These are phyloP conservation scores for Aspergillus indologenus DNA, from an alignment of 495 filamentous ascomycete genomes.

Conservation along the genomic window DNA sequence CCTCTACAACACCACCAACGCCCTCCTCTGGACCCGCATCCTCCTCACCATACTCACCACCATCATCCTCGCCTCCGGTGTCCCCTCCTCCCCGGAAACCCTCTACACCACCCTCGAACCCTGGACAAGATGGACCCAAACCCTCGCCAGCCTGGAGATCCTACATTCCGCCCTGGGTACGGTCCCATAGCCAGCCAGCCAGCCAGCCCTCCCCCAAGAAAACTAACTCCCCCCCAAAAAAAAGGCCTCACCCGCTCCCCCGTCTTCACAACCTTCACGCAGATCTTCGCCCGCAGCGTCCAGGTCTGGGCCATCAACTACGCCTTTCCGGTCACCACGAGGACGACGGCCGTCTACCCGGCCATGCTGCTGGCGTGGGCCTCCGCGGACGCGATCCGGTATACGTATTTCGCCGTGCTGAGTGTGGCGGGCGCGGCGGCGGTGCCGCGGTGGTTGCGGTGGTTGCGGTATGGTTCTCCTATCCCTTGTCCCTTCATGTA, in stretches of 20 bases:
- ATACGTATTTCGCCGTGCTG: constrained; percentile 49
- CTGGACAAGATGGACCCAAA: constrained; percentile 30
- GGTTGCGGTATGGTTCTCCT: constrained; percentile 44
- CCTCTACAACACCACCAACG: constrained; percentile 68
- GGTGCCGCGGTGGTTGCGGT: constrained; percentile 37
- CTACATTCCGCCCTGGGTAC: constrained; percentile 50
- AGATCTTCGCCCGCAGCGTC: constrained; percentile 51
- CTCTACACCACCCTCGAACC: constrained; percentile 30
- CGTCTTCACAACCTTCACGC: constrained; percentile 51
- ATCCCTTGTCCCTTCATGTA: too few relatives aligned
- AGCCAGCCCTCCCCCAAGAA: neutral
- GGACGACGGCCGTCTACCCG: constrained; percentile 32
- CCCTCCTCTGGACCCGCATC: constrained; percentile 61
- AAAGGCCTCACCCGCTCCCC: constrained; percentile 51
- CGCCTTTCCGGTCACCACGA: constrained; percentile 36
- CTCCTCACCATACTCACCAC: constrained; percentile 20
- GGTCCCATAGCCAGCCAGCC: neutral
- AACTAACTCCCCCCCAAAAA: constrained; percentile 16
- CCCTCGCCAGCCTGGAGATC: constrained; percentile 30
- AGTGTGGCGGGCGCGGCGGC: constrained; percentile 13
- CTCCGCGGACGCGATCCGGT: constrained; percentile 49
- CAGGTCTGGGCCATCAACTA: constrained; percentile 51
- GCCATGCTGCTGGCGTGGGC: constrained; percentile 55
- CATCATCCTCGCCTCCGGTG: neutral
- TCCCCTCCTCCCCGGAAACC: neutral